A percentile compares a stretch with the other conserved stretches of the same genome.
These are phyloP conservation scores for Veloboletus limbatus DNA, from an alignment of 1,284 basidiomycete genomes.

Conservation along the genomic window DNA sequence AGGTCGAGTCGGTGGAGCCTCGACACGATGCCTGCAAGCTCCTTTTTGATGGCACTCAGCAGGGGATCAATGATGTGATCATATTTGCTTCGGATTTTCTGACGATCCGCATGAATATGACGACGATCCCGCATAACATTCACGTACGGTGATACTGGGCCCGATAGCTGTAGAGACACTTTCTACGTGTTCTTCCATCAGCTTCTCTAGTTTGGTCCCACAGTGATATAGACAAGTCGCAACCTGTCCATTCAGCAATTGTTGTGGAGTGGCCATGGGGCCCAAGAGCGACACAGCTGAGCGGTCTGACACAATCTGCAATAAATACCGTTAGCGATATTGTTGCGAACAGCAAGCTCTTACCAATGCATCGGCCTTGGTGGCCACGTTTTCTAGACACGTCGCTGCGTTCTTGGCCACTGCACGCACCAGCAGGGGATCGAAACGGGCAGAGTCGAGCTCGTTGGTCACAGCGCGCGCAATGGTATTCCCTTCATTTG, in stretches of 20 bases:
- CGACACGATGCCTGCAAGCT: slow-evolving; percentile 73
- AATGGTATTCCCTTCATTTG: slow-evolving; percentile 73
- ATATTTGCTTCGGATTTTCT: slow-evolving; percentile 63
- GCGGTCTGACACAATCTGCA: slow-evolving; percentile 73
- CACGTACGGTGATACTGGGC: slow-evolving; percentile 59
- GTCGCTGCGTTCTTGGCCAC: slow-evolving; percentile 73
- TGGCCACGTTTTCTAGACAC: slow-evolving; percentile 64
- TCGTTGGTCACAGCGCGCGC: slow-evolving; percentile 83
- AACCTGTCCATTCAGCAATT: slow-evolving; percentile 72
- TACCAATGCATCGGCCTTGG: slow-evolving; percentile 67
- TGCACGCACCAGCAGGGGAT: slow-evolving; percentile 79
- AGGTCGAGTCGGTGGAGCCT: slow-evolving; percentile 85
- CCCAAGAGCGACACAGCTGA: slow-evolving; percentile 74
- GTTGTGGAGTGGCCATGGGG: slow-evolving; percentile 74
- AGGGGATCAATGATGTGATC: slow-evolving; percentile 68
- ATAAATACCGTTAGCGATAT: not conserved
- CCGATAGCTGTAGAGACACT: slow-evolving; percentile 58
- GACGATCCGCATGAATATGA: not conserved
- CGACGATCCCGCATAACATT: not conserved
- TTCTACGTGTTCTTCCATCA: slow-evolving; percentile 70
- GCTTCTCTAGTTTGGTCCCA: slow-evolving; percentile 64
- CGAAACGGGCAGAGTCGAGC: slow-evolving; percentile 89
- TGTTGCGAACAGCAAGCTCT: slow-evolving; percentile 24
- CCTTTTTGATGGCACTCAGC: slow-evolving; percentile 71
- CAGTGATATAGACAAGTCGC: slow-evolving; percentile 79